Conservation (phyloP, 805 yeast species). For the Nakazawaea holstii region DNA sequence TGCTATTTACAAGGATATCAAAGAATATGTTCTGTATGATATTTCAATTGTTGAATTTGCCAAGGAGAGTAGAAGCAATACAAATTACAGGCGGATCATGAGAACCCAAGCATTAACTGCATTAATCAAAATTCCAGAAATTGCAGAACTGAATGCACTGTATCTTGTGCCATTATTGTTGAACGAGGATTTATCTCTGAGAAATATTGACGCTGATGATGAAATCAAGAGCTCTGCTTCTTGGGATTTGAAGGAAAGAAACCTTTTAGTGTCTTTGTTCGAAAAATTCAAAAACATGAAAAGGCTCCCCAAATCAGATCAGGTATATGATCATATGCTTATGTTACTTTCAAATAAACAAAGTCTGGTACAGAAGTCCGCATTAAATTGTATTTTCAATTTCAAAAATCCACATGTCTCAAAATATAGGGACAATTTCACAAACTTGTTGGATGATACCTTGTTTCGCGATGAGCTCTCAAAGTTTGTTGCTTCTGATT, state of each 20-base stretch:
- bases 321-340: conserved; percentile 48
- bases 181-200: conserved; percentile 21
- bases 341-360: conserved; percentile 56
- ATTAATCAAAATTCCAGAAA: conserved; percentile 49
- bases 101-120: conserved; percentile 55
- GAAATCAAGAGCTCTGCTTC: conserved; percentile 13
- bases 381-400: conserved; percentile 64
- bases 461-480: conserved; percentile 82
- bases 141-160: conserved; percentile 63
- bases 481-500: conserved; percentile 49
- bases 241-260: conserved; percentile 51
- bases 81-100: conserved; percentile 36
- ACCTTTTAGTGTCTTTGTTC: conserved; percentile 55
- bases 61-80: conserved; percentile 29
- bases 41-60: conserved; percentile 33
- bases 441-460: conserved; percentile 74
- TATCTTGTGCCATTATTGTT: conserved; percentile 55
- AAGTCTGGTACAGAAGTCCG: conserved; percentile 61
- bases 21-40: conserved; percentile 27
- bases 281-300: conserved; percentile 60
- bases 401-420: conserved; percentile 53
- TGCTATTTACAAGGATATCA: conserved; percentile 21
- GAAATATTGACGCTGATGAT: conserved; percentile 16
- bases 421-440: conserved; percentile 69
- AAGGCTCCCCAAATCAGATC: conserved; percentile 44